Percentiles rank a stretch among this genome's conserved stretches.
These are phyloP conservation scores for Aspergillus panamensis DNA, from an alignment of 495 filamentous ascomycete species.

Conservation along the genomic window DNA sequence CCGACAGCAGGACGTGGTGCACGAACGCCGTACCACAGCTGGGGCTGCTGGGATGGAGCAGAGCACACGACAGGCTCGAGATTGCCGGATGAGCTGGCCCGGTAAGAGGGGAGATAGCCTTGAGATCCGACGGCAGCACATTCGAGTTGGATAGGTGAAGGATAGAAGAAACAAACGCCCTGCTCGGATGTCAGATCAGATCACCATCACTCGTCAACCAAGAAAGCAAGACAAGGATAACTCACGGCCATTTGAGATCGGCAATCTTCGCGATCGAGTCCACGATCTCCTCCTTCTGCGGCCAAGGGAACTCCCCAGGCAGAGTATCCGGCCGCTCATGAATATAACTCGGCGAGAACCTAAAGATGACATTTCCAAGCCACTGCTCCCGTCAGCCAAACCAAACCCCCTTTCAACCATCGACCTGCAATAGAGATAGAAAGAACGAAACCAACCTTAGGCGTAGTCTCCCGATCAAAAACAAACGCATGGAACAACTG, in stretches of 20 bases:
- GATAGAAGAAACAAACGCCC: constrained; percentile 77
- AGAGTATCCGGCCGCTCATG: constrained; percentile 66
- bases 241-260: constrained; percentile 78
- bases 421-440: neutral
- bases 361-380: constrained; percentile 71
- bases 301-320: constrained; percentile 68
- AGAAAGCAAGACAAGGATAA: neutral
- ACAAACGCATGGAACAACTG: constrained; percentile 89
- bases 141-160: constrained; percentile 68
- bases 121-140: constrained; percentile 62
- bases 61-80: constrained; percentile 76
- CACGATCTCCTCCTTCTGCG: constrained; percentile 67
- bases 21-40: constrained; percentile 83
- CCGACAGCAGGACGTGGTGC: constrained; percentile 74
- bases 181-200: constrained; percentile 21
- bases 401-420: no score
- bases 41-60: constrained; percentile 84
- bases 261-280: constrained; percentile 80
- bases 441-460: constrained; percentile 40
- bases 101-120: constrained; percentile 70
- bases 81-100: constrained; percentile 82
- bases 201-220: neutral
- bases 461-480: constrained; percentile 88
- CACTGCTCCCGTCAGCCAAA: constrained; percentile 40
- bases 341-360: constrained; percentile 72